A percentile compares a stretch with the other conserved stretches of the same genome.
These are phyloP conservation scores for Pontederia crassipes DNA, from an alignment of 176 grass and related monocot species.

Conservation along the genomic window DNA sequence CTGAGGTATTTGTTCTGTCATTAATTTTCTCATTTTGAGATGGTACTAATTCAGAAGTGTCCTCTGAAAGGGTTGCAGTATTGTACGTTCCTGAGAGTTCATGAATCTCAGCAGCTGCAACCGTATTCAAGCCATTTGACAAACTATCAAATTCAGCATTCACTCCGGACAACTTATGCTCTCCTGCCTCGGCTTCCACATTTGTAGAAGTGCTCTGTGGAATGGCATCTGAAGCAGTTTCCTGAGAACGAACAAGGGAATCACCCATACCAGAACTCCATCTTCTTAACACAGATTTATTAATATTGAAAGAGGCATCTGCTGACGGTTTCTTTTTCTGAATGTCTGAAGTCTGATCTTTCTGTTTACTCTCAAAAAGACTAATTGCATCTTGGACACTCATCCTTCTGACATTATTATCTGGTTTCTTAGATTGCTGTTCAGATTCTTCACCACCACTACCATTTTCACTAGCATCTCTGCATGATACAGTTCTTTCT, in stretches of 20 bases:
- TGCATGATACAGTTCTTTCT: constrained; percentile 61
- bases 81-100: constrained; percentile 30
- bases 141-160: constrained; percentile 22
- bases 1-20: constrained; percentile 47
- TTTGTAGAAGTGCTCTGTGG: constrained; percentile 41
- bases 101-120: constrained; percentile 20
- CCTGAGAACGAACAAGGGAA: constrained; percentile 43
- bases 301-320: constrained; percentile 32
- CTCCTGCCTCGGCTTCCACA: constrained; percentile 22
- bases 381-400: constrained; percentile 97
- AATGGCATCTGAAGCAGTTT: constrained; percentile 37
- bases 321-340: constrained; percentile 58
- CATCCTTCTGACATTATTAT: constrained; percentile 69
- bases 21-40: constrained; percentile 38
- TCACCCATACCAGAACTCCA: constrained; percentile 96
- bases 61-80: constrained; percentile 14
- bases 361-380: constrained; percentile 95
- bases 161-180: constrained; percentile 34
- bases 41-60: constrained; percentile 33
- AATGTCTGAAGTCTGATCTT: constrained; percentile 51
- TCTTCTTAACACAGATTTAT: constrained; percentile 75
- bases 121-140: constrained; percentile 13
- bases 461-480: constrained; percentile 51
- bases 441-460: constrained; percentile 56
- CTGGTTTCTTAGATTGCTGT: constrained; percentile 57